Percentiles rank a stretch among this genome's conserved stretches.
These are phyloP conservation scores for Biscogniauxia mediterranea DNA, from an alignment of 2,329 filamentous ascomycete genomes.

Conservation along the genomic window DNA sequence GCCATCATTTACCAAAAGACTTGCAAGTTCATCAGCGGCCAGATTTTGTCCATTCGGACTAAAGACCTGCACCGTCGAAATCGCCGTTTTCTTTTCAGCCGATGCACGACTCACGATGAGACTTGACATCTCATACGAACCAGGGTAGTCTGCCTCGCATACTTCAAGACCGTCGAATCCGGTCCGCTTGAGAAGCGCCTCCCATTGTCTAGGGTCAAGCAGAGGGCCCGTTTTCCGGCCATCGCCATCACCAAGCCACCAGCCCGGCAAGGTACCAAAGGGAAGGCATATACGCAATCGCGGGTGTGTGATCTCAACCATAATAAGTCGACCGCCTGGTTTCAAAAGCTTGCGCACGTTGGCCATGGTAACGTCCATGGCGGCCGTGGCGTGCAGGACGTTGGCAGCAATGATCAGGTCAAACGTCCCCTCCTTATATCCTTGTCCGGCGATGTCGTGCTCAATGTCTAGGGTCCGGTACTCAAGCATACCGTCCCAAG, in stretches of 20 bases:
- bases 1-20: background rate
- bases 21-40: background rate
- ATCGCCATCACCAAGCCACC: constrained; percentile 11
- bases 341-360: constrained; percentile 21
- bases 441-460: constrained; percentile 3
- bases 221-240: constrained; percentile 2
- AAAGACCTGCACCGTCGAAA: background rate
- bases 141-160: constrained; percentile 8
- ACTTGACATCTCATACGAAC: constrained; percentile 6
- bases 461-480: constrained; percentile 12
- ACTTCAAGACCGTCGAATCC: constrained; percentile 5
- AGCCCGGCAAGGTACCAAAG: constrained; percentile 5
- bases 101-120: constrained; percentile 4
- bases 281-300: background rate
- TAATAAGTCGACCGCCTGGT: constrained; percentile 16
- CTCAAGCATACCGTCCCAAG: constrained; percentile 14
- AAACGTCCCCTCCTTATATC: constrained; percentile 4
- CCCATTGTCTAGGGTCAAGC: background rate
- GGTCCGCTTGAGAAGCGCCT: background rate
- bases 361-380: constrained; percentile 14
- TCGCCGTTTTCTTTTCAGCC: background rate
- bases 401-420: constrained; percentile 13
- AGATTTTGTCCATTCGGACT: background rate
- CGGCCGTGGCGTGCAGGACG: constrained; percentile 25
- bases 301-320: constrained; percentile 7